These are phyloP conservation scores for Exophiala aquamarina DNA, from an alignment of 2,329 filamentous ascomycete species.

Conservation along the genomic window DNA sequence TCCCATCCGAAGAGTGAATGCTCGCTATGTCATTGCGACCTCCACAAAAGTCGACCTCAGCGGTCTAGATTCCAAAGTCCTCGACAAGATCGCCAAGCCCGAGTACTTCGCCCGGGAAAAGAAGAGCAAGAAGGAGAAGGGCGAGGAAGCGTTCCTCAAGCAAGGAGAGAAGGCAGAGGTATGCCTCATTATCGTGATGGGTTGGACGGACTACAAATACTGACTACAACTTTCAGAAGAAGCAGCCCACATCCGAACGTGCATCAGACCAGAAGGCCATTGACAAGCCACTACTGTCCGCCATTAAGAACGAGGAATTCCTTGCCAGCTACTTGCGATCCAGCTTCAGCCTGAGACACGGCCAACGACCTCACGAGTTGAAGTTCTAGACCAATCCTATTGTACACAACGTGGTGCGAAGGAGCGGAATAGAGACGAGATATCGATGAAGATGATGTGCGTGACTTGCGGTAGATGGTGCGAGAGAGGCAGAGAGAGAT, in stretches of 20 bases:
- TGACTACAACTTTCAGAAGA: constrained; percentile 71
- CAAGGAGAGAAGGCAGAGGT: constrained; percentile 98
- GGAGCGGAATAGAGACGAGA: no score
- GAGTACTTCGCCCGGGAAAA: constrained; percentile 99
- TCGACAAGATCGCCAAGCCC: constrained; percentile 82
- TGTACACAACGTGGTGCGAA: no score
- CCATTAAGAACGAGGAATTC: constrained; percentile 97
- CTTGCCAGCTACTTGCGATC: constrained; percentile 90
- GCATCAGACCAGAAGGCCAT: constrained; percentile 97
- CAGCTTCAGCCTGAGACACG: constrained; percentile 98
- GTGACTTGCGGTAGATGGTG: no score
- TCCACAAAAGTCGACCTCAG: constrained; percentile 59
- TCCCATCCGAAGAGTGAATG: constrained; percentile 74
- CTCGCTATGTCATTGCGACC: constrained; percentile 52
- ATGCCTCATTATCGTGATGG: constrained; percentile 40
- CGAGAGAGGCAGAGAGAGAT: no score
- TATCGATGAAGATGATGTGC: no score
- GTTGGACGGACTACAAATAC: constrained; percentile 20
- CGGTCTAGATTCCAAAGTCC: constrained; percentile 69
- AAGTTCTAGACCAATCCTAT: constrained; percentile 72
- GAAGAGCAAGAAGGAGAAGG: constrained; percentile 83
- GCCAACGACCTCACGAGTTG: constrained; percentile 99
- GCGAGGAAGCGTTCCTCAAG: constrained; percentile 99
- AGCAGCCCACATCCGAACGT: constrained; percentile 87
- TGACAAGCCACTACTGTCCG: constrained; percentile 92